Base-by-base conservation (phyloP, 352 stramenopile genomes). In the Chrysophaeum taylorii region DNA sequence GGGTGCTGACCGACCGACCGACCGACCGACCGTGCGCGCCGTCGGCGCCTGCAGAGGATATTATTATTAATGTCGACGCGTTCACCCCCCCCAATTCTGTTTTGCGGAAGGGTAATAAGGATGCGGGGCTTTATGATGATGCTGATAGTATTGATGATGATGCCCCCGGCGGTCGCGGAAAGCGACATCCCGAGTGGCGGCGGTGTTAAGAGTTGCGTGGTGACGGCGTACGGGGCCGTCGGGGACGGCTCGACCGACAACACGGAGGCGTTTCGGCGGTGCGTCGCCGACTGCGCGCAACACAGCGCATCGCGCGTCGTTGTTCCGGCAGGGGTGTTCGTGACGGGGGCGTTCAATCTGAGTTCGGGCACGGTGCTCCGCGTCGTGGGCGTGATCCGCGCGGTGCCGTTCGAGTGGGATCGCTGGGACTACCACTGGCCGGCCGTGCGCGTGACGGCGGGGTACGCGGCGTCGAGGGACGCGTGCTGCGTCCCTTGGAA, bases 201-300 rank as follows among this genome's bases (percentile, higher is more conserved):
- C n/a, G n/a, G n/a, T n/a, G n/a, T n/a, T n/a, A n/a, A n/a, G n/a
- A n/a, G n/a, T n/a, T n/a, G n/a, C n/a, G n/a, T n/a, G n/a, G 41
- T 80, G 43, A 21, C 33, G 2, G 64, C 76, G 21, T 81, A 75
- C 69, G 77, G 77, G 21, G 77, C 75, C 18, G 61, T 80, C 1
- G 77, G 74, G 14, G 66, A 80, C 70, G 71, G 71, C 0, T 39
- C 53, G 15, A 35, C n/a, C 15, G 77, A 80, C 57, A 73, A 80
- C 63, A 80, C 77, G 31, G 41, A 37, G 18, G 69, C 74, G 0
- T 70, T 82, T 21, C 54, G 64, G 61, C 18, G n/a, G 33, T 69
- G 63, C 21, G 68, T 78, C 38, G 29, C 27, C 25, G 38, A 39
- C 69, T 2, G 43, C 48, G 2, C 37, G 39, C 5, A 33, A 39